Evolutionary conservation across 441 rosid genomes (phyloP), one percentile per base, ranked within the genome.

Genomic region (Biscutella laevigata): DNA sequence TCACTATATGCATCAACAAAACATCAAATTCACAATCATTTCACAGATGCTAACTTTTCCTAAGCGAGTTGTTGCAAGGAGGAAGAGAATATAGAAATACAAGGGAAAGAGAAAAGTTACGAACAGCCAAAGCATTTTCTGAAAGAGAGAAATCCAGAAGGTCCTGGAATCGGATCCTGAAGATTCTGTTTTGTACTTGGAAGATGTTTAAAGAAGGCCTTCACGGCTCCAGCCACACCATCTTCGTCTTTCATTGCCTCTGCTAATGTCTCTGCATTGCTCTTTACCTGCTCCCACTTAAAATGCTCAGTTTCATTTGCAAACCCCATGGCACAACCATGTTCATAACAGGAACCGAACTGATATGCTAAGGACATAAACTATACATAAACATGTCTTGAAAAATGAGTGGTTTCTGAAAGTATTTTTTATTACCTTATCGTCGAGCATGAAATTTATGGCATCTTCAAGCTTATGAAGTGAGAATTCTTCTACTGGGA

Each of bases 201-300:
- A 26, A 81, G 82, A 66, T 92, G 95, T 83, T 82, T 88, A 14
- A 92, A 74, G 73, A 92, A 92, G 8, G 99, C 95, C 52, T 74
- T 82, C 41, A 92, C 99, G 5, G 97, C 99, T 69, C 95, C 99
- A 11, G 77, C 68, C 57, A 84, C 95, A 35, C 99, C 99, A 45
- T 92, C 98, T 73, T 92, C 99, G 14, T 81, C 75, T 79, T 86
- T 80, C 99, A 88, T 88, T 16, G 89, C 89, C 61, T 84, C 71
- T 28, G 97, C 91, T 57, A 88, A 82, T 50, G 86, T 84, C 59
- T 86, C 74, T 4, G 95, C 95, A 4, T 55, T 75, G 53, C 79
- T 76, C 69, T 92, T 92, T 54, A 92, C 99, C 99, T 92, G 77
- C 0, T 22, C 43, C 27, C 28, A 56, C 24, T 33, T 13, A n/a